A percentile compares a stretch with the other conserved stretches of the same genome.
Conservation (phyloP, 1,139 yeast genomes). For the Hemisphaericaspora lyxosophila region DNA sequence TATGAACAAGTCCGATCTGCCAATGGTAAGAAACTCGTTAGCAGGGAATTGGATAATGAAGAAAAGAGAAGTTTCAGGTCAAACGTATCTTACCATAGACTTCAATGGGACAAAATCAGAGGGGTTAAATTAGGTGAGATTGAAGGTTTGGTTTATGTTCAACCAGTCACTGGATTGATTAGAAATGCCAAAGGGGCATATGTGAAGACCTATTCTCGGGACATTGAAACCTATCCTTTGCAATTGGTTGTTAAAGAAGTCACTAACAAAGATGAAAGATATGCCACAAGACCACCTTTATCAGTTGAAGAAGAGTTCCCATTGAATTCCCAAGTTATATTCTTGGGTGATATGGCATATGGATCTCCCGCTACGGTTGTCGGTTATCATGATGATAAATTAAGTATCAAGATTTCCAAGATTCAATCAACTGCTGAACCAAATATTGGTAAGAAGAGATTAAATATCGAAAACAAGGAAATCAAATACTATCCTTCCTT, state of each 20-base stretch:
- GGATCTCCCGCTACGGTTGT: slow-evolving; percentile 80
- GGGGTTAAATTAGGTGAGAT: slow-evolving; percentile 61
- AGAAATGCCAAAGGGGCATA: slow-evolving; percentile 75
- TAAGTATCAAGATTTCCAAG: slow-evolving; percentile 54
- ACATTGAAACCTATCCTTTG: slow-evolving; percentile 62
- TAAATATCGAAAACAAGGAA: slow-evolving; percentile 53
- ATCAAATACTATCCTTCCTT: slow-evolving; percentile 66
- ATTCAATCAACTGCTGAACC: slow-evolving; percentile 57
- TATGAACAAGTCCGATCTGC: slow-evolving; percentile 41
- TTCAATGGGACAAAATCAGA: slow-evolving; percentile 32
- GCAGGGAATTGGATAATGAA: slow-evolving; percentile 39
- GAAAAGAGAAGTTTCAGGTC: slow-evolving; percentile 43
- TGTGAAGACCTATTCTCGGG: slow-evolving; percentile 61
- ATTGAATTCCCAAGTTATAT: slow-evolving; percentile 66
- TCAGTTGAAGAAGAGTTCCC: slow-evolving; percentile 87
- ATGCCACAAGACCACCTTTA: slow-evolving; percentile 66
- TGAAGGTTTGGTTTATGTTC: slow-evolving; percentile 62
- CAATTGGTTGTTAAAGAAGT: slow-evolving; percentile 81
- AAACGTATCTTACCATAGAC: slow-evolving; percentile 19
- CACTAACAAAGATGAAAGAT: slow-evolving; percentile 71
- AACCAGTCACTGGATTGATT: slow-evolving; percentile 75
- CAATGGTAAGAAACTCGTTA: slow-evolving; percentile 33
- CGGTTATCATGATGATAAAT: slow-evolving; percentile 56
- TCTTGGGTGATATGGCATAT: slow-evolving; percentile 84
- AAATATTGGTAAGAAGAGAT: slow-evolving; percentile 59